Evolutionary conservation across 768 basidiomycete species (phyloP).

Genomic region (Lactifluus volemus): DNA sequence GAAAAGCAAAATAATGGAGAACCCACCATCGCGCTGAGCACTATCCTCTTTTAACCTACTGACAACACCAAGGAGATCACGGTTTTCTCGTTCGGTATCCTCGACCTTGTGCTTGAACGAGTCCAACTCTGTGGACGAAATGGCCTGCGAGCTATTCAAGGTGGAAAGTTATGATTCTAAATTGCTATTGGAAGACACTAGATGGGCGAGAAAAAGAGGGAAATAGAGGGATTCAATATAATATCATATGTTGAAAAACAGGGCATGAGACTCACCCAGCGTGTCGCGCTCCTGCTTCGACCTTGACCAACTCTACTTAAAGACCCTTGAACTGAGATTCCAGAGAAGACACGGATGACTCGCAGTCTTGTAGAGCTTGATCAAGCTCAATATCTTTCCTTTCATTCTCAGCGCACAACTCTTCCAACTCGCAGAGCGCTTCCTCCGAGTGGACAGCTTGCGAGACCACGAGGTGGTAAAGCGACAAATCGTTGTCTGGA

Average conservation of each 20-base stretch:
- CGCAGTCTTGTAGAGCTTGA: constrained; percentile 73
- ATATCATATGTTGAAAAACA: constrained; percentile 1
- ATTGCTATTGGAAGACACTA: constrained; percentile 38
- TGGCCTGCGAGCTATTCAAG: constrained; percentile 49
- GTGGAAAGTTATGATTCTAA: constrained; percentile 49
- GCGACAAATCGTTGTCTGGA: too few species aligned
- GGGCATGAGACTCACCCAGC: constrained; percentile 40
- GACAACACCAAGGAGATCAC: constrained; percentile 76
- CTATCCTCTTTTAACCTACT: constrained; percentile 75
- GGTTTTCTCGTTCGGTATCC: constrained; percentile 82
- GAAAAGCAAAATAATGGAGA: neutral
- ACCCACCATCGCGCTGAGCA: constrained; percentile 63
- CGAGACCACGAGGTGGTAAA: too few species aligned
- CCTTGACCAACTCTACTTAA: constrained; percentile 45
- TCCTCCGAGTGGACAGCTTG: too few species aligned
- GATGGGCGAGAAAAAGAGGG: neutral
- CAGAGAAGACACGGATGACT: constrained; percentile 48
- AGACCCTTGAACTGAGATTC: constrained; percentile 43
- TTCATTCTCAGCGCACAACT: constrained; percentile 54
- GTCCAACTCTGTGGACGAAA: constrained; percentile 52
- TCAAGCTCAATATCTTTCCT: constrained; percentile 78
- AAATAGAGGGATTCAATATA: constrained; percentile 12
- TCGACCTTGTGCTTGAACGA: constrained; percentile 52
- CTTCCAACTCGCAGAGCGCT: constrained; percentile 50
- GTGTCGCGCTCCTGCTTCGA: constrained; percentile 56